Percentiles rank a stretch among this genome's conserved stretches.
Conservation (phyloP, 331 rosid genomes). For the Malus hybrid region DNA sequence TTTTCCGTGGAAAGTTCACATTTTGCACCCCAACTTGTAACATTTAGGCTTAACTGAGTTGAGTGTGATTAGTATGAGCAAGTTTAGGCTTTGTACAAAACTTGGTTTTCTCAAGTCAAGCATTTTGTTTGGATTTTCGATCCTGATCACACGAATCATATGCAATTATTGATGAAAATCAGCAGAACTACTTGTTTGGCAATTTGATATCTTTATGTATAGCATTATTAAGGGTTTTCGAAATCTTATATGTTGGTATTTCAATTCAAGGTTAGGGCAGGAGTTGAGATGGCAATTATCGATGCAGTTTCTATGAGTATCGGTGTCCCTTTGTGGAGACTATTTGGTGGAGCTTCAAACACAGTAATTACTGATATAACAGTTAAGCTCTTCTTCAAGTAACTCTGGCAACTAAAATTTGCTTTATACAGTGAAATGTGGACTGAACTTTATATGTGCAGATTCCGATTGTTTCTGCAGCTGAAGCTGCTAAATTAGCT, state of each 20-base stretch:
- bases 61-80: neutral
- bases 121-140: neutral
- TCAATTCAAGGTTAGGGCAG: conserved; percentile 87
- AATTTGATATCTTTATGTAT: neutral
- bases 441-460: conserved; percentile 30
- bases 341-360: conserved; percentile 85
- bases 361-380: conserved; percentile 81
- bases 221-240: neutral
- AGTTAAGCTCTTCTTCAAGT: conserved; percentile 37
- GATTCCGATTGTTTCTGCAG: conserved; percentile 84
- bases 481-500: conserved; percentile 80
- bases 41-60: neutral
- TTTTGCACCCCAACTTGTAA: neutral
- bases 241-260: neutral
- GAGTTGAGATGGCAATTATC: conserved; percentile 91
- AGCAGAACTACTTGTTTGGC: neutral
- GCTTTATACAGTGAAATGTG: conserved; percentile 1
- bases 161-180: neutral
- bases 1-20: neutral
- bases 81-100: too few relatives aligned
- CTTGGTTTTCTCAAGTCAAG: neutral
- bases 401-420: neutral
- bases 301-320: conserved; percentile 84
- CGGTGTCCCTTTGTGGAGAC: conserved; percentile 83
- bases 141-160: neutral